These are phyloP conservation scores for Elsinoe ampelina DNA, from an alignment of 2,329 filamentous ascomycete species.

Conservation along the genomic window DNA sequence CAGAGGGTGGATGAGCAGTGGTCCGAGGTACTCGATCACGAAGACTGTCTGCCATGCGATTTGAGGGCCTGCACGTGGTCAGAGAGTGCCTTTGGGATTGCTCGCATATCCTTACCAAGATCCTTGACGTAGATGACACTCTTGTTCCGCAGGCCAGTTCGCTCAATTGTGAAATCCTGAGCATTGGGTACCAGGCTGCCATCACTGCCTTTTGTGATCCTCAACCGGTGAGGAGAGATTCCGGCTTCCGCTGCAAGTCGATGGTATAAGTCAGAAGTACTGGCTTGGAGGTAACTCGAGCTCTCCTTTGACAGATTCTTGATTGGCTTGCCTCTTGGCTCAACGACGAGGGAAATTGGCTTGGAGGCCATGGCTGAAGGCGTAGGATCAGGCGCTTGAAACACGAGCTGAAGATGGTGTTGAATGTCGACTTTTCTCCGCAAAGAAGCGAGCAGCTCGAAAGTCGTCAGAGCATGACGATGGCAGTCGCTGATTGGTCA, in stretches of 20 bases:
- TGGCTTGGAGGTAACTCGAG: constrained; percentile 42
- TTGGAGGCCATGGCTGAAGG: constrained; percentile 32
- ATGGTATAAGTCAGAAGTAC: constrained; percentile 48
- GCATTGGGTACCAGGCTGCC: constrained; percentile 49
- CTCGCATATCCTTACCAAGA: constrained; percentile 51
- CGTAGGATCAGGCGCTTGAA: background rate
- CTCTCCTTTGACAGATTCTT: constrained; percentile 49
- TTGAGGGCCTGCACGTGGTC: constrained; percentile 57
- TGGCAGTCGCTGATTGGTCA: background rate
- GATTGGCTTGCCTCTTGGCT: constrained; percentile 51
- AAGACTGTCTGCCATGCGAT: constrained; percentile 91
- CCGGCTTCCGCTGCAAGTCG: constrained; percentile 46
- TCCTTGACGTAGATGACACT: constrained; percentile 79
- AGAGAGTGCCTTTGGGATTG: background rate
- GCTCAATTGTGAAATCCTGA: constrained; percentile 42
- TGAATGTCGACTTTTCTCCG: constrained; percentile 3
- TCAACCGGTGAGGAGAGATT: constrained; percentile 50
- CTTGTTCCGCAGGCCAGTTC: constrained; percentile 49
- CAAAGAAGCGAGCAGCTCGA: background rate
- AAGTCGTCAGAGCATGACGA: background rate
- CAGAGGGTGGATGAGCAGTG: constrained; percentile 75
- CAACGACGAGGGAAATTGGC: constrained; percentile 35
- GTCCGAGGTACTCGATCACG: constrained; percentile 88
- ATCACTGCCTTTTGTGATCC: constrained; percentile 57
- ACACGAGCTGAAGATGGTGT: constrained; percentile 1